A percentile compares a stretch with the other conserved stretches of the same genome.
phyloP scores from a whole-genome alignment of 208 protist species.

The Tritrichomonas foetus region DNA sequence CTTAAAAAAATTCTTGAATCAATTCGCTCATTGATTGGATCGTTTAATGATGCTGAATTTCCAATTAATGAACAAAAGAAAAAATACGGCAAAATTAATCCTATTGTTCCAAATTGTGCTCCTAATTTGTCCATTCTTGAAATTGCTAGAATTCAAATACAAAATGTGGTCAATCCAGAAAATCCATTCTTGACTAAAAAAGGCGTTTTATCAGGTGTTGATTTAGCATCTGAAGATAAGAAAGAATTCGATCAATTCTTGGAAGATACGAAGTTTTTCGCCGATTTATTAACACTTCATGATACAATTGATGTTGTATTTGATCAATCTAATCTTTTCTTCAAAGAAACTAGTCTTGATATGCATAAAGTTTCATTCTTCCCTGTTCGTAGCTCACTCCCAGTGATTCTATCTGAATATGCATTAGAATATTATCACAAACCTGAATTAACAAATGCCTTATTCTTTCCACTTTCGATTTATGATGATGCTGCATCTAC shows the following conservation, averaged over 20 bases:
- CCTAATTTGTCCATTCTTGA: background rate
- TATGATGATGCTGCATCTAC: slow-evolving; percentile 23
- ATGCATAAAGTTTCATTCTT: background rate
- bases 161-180: background rate
- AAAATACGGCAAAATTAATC: background rate
- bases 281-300: background rate
- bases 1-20: background rate
- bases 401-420: background rate
- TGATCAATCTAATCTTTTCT: slow-evolving; percentile 26
- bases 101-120: background rate
- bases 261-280: background rate
- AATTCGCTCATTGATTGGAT: background rate
- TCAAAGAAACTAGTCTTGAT: background rate
- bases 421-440: background rate
- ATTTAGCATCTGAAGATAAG: background rate
- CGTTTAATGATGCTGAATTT: background rate
- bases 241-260: background rate
- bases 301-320: background rate
- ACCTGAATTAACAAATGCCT: background rate
- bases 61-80: background rate
- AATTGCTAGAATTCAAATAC: background rate
- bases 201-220: background rate
- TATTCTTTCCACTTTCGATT: slow-evolving; percentile 25
- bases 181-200: background rate
- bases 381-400: background rate